These are phyloP conservation scores for Tricholoma sp. DNA, from an alignment of 768 basidiomycete genomes.

Conservation along the genomic window DNA sequence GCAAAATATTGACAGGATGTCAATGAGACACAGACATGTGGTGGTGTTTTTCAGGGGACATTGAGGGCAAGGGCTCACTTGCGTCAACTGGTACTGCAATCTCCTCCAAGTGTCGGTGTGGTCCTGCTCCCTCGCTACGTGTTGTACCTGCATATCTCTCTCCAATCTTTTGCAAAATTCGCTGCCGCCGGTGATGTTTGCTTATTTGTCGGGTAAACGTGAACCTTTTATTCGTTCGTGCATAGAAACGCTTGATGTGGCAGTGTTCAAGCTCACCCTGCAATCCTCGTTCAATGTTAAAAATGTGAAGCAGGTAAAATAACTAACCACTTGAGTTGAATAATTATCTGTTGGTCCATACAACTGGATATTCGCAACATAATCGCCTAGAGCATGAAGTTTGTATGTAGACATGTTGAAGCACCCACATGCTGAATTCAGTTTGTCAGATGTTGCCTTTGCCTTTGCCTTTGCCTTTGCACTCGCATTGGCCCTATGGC, in stretches of 20 bases:
- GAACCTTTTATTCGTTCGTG: neutral
- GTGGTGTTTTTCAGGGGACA: no score
- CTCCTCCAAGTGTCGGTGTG: neutral
- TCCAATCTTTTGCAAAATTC: neutral
- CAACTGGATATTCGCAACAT: conserved; percentile 4
- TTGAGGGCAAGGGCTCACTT: no score
- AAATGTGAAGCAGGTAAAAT: neutral
- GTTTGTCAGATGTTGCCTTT: neutral
- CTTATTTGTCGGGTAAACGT: neutral
- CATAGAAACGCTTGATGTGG: conserved; percentile 3
- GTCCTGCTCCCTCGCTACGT: neutral
- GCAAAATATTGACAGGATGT: no score
- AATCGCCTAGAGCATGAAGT: conserved; percentile 10
- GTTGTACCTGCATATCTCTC: neutral
- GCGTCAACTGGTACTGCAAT: no score
- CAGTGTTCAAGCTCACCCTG: conserved; percentile 11
- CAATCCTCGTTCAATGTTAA: neutral
- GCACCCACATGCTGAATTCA: neutral
- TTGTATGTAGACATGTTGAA: conserved; percentile 8
- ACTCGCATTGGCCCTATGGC: neutral
- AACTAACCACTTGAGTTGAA: conserved; percentile 9
- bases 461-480: neutral
- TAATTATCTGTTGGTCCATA: conserved; percentile 12
- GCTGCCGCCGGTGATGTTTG: neutral
- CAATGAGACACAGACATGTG: no score